Base-by-base conservation (phyloP, 805 yeast species). In the Nakazawaea holstii region DNA sequence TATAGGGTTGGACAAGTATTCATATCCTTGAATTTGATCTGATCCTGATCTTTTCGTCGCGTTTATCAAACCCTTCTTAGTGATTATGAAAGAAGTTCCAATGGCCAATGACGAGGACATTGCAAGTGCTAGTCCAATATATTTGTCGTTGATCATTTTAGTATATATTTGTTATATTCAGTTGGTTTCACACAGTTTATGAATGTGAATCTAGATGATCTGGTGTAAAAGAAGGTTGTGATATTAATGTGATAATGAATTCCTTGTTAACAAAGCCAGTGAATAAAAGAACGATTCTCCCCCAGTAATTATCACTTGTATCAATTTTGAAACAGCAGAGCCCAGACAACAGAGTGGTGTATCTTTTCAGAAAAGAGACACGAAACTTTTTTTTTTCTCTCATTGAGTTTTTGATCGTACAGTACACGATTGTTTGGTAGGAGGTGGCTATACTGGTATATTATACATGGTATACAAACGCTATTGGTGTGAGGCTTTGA, bases 61-160 rank as follows among this genome's bases (percentile, higher is more conserved):
- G 49, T 82, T 82, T 62, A 81, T 76, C 28, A 90, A 76, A 9
- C 96, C 97, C 60, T 85, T 83, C 64, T 89, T 89, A 27, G 97
- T 89, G 61, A 89, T 81, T 55, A 89, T 90, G 65, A 89, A 90
- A 1, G 94, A 87, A 8, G 91, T 81, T 20, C 97, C 97, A 51
- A 89, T 89, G 31, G 96, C 96, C 57, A 89, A 68, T 17, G 96
- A 88, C 41, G 92, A 83, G 53, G 89, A 77, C 65, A 89, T 82
- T 48, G 97, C 97, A 55, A 89, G 75, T 11, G 89, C 91, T 50
- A 89, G 77, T 17, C 97, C 97, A 51, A 89, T 85, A 61, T 87
- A 89, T 63, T 90, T 89, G 53, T 89, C 96, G 57, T 88, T 95
- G 60, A 85, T 64, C 54, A 55, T 55, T 36, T 13, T 39, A 11